Percentiles rank a stretch among this genome's conserved stretches.
These are phyloP conservation scores for Brachypodium distachyon DNA, from an alignment of 202 grass and related monocot species.

Conservation along the genomic window DNA sequence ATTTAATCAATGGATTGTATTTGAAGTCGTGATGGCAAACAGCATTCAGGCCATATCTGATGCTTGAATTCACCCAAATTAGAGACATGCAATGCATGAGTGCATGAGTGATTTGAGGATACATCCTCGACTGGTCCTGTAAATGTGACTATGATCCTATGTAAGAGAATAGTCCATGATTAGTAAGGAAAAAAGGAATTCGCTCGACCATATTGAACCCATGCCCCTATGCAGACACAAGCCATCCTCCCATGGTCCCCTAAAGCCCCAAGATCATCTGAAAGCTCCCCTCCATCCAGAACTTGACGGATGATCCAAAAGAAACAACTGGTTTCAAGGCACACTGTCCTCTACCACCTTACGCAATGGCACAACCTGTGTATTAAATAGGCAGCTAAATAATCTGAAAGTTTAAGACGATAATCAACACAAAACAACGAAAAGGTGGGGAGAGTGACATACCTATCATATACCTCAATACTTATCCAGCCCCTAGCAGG, in stretches of 20 bases:
- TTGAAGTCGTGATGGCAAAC: not conserved
- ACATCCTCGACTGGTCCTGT: not conserved
- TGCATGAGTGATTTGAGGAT: not conserved
- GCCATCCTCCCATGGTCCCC: not conserved
- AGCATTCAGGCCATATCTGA: not conserved
- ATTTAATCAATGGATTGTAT: not conserved
- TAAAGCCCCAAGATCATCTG: not conserved
- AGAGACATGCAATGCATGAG: not conserved
- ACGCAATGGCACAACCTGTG: not conserved
- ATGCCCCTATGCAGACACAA: too few relatives aligned
- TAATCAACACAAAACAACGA: not conserved
- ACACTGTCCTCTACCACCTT: not conserved
- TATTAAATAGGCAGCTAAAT: not conserved
- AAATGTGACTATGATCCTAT: not conserved
- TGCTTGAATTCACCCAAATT: not conserved
- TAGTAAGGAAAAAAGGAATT: not conserved
- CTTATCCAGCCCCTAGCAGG: not conserved
- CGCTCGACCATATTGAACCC: not conserved
- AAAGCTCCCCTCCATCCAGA: not conserved
- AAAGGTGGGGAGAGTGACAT: not conserved
- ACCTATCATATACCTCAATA: not conserved
- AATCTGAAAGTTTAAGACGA: not conserved
- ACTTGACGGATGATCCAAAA: not conserved
- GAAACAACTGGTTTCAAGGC: not conserved
- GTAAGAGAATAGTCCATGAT: not conserved